A percentile compares a stretch with the other conserved stretches of the same genome.
phyloP scores from a whole-genome alignment of 495 filamentous ascomycete genomes.

The Lasiosphaeria ovina region DNA sequence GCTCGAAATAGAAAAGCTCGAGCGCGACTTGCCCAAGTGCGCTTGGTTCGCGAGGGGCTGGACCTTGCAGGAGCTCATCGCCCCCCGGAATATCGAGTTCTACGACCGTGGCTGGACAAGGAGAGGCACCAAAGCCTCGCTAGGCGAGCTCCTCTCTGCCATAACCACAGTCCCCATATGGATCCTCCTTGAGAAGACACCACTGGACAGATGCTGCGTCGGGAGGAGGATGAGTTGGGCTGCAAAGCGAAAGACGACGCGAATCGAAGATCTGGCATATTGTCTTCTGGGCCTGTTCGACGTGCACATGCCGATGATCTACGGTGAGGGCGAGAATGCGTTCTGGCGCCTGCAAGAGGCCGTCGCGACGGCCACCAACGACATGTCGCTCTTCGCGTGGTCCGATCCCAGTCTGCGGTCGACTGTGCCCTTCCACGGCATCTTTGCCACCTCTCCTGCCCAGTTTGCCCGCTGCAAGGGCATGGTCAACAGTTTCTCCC shows the following conservation, averaged over 20 bases:
- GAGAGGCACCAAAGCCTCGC: not conserved
- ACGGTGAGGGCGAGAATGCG: constrained; percentile 35
- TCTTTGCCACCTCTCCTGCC: not conserved
- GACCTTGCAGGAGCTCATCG: constrained; percentile 15
- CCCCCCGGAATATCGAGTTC: not conserved
- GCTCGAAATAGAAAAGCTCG: not conserved
- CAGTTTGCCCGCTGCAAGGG: not conserved
- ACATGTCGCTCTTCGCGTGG: constrained; percentile 36
- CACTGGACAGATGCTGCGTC: not conserved
- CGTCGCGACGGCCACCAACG: constrained; percentile 19
- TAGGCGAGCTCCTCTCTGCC: not conserved
- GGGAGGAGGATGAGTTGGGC: constrained; percentile 35
- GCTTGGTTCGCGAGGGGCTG: constrained; percentile 17
- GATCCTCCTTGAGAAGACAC: not conserved
- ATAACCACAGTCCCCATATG: constrained; percentile 4
- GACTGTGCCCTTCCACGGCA: not conserved
- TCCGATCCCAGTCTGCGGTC: not conserved
- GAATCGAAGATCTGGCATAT: constrained; percentile 36
- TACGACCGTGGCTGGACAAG: constrained; percentile 1
- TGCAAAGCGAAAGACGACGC: constrained; percentile 26
- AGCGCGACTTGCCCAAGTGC: not conserved
- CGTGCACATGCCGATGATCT: constrained; percentile 34
- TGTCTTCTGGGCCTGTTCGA: constrained; percentile 37
- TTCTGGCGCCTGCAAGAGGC: constrained; percentile 31
- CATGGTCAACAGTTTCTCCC: not conserved